Evolutionary conservation across 2,329 filamentous ascomycete species (phyloP), one percentile per base, ranked within the genome.

Genomic region (Macroventuria anomochaeta): DNA sequence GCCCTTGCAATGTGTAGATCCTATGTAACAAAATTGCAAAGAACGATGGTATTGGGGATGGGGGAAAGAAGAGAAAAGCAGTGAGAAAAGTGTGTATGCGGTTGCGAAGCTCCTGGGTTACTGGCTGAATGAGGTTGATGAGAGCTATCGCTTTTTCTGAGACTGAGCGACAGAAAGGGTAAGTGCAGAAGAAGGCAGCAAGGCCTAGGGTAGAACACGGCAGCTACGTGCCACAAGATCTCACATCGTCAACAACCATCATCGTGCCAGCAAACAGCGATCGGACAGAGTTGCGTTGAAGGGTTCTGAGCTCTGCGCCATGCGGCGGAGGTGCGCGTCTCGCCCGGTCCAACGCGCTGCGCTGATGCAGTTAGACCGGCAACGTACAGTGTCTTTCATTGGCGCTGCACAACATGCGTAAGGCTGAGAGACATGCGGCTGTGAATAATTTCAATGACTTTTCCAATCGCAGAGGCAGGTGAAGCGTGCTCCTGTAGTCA

Each of bases 181-280:
- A 61, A 56, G 48, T 54, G 44, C 51, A 33, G 23, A 34, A 48
- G 51, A 46, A 42, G 54, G 55, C 25, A 49, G 29, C 51, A 46
- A 40, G 42, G 18, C 31, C 20, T 2, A 20, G 44, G 44, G 21
- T 43, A 18, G 37, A 39, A 50, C 37, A 43, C 26, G 40, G 38
- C 38, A 52, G 46, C 47, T 50, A 53, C 29, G 54, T 58, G 46
- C 55, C 46, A 57, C 54, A 41, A 41, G 47, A 51, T 37, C 31
- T 21, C 36, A 39, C 34, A 23, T 17, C 21, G 42, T 57, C 18
- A 44, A 43, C 20, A 37, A 34, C 11, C 50, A 58, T 47, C 25
- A 38, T 52, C 39, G 34, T 23, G 15, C 37, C 23, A 46, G 37
- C 36, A 20, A 47, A 38, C 28, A 32, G 34, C 36, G 38, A 55